Conservation (phyloP, 192 early-diverging fungal genomes). For the Ramicandelaber brevisporus region DNA sequence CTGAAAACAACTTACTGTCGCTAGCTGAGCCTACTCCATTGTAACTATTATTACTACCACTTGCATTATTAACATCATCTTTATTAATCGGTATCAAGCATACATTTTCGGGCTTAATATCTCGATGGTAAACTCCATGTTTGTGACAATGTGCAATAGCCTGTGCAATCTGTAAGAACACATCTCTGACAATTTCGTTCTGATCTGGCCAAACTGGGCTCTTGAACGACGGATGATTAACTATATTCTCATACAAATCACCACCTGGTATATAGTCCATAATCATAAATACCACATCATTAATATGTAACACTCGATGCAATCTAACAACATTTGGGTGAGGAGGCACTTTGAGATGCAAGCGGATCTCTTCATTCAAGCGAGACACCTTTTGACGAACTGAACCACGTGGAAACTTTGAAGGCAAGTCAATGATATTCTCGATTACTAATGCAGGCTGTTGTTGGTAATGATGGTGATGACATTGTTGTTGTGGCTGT, state of each 20-base stretch:
- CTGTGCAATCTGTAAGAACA: constrained; percentile 53
- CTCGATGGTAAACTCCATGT: constrained; percentile 66
- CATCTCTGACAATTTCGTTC: constrained; percentile 24
- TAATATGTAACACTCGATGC: constrained; percentile 72
- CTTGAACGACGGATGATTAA: constrained; percentile 43
- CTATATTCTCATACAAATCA: constrained; percentile 87
- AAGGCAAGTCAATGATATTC: too few relatives aligned
- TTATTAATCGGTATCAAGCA: constrained; percentile 28
- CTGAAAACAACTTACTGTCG: too few relatives aligned
- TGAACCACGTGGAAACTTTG: too few relatives aligned
- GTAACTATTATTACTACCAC: too few relatives aligned
- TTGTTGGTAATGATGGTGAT: too few relatives aligned
- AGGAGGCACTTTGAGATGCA: constrained; percentile 26
- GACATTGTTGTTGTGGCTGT: too few relatives aligned
- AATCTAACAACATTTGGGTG: constrained; percentile 76
- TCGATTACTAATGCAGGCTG: too few relatives aligned
- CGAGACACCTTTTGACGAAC: too few relatives aligned
- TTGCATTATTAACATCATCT: constrained; percentile 12
- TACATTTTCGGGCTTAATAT: constrained; percentile 84
- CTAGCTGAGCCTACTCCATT: too few relatives aligned
- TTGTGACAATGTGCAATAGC: constrained; percentile 57
- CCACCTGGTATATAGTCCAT: constrained; percentile 90
- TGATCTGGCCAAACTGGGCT: constrained; percentile 19
- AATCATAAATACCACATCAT: constrained; percentile 67
- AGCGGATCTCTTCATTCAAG: constrained; percentile 14